These are phyloP conservation scores for Termitomyces sp. DNA, from an alignment of 768 basidiomycete genomes.

Conservation along the genomic window DNA sequence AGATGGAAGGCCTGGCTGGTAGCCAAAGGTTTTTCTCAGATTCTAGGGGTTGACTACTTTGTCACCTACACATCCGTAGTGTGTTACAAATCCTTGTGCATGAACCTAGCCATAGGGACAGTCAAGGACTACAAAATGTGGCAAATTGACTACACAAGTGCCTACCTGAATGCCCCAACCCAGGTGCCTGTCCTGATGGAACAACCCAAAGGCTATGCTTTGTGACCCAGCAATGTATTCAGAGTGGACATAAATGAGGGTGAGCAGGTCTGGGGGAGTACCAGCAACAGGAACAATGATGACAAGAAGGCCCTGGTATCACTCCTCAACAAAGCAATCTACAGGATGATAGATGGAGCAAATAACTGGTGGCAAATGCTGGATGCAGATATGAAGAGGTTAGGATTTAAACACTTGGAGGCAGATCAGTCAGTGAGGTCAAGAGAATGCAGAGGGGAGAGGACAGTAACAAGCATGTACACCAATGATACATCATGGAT, in stretches of 20 bases:
- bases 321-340: background rate
- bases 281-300: background rate
- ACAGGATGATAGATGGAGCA: background rate
- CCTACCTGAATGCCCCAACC: no score
- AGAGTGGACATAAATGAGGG: no score
- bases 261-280: background rate
- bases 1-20: background rate
- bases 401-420: background rate
- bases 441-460: no score
- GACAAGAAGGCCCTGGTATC: background rate
- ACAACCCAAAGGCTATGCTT: background rate
- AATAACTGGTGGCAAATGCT: background rate
- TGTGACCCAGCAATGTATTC: background rate
- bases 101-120: background rate
- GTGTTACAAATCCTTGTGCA: background rate
- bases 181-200: background rate
- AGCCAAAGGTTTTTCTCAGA: no score
- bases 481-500: no score
- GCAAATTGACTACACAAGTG: no score
- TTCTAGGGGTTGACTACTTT: background rate
- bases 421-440: background rate
- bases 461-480: no score
- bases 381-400: no score
- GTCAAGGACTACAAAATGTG: no score
- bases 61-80: background rate